Percentiles rank a stretch among this genome's conserved stretches.
phyloP scores from a whole-genome alignment of 345 rosid species.

The Euclidium syriacum region DNA sequence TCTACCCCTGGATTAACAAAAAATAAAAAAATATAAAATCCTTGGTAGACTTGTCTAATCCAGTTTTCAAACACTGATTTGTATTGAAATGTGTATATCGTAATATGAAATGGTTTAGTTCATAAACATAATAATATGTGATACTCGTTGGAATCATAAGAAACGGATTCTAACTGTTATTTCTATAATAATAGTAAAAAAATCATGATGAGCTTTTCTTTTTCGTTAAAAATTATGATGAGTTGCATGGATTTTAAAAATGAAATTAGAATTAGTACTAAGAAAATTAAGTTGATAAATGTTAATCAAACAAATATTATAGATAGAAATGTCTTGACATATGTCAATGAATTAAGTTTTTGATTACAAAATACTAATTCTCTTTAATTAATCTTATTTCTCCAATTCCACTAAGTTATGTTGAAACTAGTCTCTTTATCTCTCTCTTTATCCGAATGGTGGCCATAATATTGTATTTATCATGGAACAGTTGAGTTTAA shows the following conservation, averaged over 20 bases:
- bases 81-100: too few relatives aligned
- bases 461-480: conserved; percentile 13
- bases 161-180: too few relatives aligned
- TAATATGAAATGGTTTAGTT: too few relatives aligned
- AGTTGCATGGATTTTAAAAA: not conserved
- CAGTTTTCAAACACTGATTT: too few relatives aligned
- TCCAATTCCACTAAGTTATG: not conserved
- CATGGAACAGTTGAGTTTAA: conserved; percentile 23
- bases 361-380: not conserved
- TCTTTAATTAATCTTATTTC: not conserved
- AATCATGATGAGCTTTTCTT: too few relatives aligned
- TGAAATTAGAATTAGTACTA: not conserved
- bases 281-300: not conserved
- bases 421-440: conserved; percentile 2
- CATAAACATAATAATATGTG: too few relatives aligned
- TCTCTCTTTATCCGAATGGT: not conserved
- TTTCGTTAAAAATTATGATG: too few relatives aligned
- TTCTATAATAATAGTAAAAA: too few relatives aligned
- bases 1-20: too few relatives aligned
- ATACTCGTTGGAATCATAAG: too few relatives aligned
- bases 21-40: too few relatives aligned
- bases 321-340: not conserved
- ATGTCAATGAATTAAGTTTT: not conserved
- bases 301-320: not conserved
- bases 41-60: too few relatives aligned